Conservation (phyloP, 805 yeast species). For the Jamesozyma hellenica region DNA sequence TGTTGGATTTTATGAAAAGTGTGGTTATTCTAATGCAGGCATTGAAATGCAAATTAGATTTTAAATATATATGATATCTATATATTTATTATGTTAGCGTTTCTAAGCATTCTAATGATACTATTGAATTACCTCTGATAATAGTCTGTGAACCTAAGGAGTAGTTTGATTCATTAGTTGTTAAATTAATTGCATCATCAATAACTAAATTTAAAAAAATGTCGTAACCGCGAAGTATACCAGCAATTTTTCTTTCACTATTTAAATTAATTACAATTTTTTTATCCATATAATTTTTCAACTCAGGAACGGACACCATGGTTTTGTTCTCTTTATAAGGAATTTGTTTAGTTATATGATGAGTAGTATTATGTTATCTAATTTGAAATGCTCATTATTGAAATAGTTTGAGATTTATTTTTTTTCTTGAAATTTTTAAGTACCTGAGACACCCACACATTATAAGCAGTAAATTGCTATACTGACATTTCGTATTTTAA, state of each 20-base stretch:
- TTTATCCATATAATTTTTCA: conserved; percentile 65
- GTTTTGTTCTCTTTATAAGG: background rate
- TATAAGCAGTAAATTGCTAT: no score
- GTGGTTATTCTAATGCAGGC: conserved; percentile 63
- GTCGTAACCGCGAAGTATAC: conserved; percentile 79
- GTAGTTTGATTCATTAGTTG: conserved; percentile 38
- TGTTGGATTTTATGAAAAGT: conserved; percentile 77
- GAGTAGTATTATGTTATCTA: background rate
- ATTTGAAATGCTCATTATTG: background rate
- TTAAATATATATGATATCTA: background rate
- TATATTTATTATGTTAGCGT: conserved; percentile 6
- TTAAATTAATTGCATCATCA: conserved; percentile 60
- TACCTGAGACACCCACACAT: no score
- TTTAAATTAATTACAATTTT: conserved; percentile 63
- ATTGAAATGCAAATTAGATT: conserved; percentile 47
- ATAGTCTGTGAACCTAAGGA: conserved; percentile 58
- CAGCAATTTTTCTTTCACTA: conserved; percentile 70
- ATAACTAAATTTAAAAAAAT: conserved; percentile 62
- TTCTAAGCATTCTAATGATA: conserved; percentile 50
- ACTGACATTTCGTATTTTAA: no score
- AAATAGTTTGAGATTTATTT: no score
- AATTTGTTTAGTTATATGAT: background rate
- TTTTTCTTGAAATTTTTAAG: no score
- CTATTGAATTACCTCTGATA: conserved; percentile 69
- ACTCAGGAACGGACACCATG: conserved; percentile 56